Evolutionary conservation across 2,329 filamentous ascomycete species (phyloP).

Genomic region (Stagonosporopsis rhizophila): DNA sequence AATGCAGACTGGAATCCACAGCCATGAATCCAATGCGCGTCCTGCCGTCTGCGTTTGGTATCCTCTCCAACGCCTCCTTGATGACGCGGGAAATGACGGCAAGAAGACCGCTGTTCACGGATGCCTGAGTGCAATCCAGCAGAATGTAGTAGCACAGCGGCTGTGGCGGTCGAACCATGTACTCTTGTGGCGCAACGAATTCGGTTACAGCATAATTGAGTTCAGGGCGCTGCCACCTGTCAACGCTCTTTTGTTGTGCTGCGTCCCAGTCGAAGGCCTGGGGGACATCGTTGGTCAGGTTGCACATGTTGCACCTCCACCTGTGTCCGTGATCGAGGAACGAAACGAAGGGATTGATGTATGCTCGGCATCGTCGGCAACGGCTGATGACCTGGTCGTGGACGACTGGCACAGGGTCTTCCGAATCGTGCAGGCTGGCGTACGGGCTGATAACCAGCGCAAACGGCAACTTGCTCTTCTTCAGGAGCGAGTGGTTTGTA

Average conservation of each 20-base stretch:
- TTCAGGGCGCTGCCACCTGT: constrained; percentile 90
- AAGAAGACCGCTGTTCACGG: constrained; percentile 81
- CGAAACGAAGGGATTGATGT: constrained; percentile 56
- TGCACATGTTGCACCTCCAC: constrained; percentile 99
- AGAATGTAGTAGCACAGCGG: constrained; percentile 59
- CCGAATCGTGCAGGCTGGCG: constrained; percentile 86
- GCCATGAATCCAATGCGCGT: constrained; percentile 94
- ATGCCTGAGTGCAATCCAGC: constrained; percentile 58
- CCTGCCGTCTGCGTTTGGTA: constrained; percentile 95
- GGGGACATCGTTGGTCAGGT: constrained; percentile 97
- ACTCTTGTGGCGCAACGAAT: constrained; percentile 97
- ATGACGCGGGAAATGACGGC: constrained; percentile 94
- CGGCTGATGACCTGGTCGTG: constrained; percentile 97
- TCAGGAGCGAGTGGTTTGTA: constrained; percentile 88
- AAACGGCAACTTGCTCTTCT: constrained; percentile 93
- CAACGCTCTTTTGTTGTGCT: constrained; percentile 82
- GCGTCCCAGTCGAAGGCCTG: constrained; percentile 99
- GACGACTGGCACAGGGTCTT: constrained; percentile 89
- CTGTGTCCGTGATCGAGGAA: constrained; percentile 97
- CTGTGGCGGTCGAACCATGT: constrained; percentile 98
- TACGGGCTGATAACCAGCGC: constrained; percentile 97
- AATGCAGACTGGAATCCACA: constrained; percentile 92
- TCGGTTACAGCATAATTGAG: constrained; percentile 97
- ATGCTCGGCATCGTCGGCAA: constrained; percentile 92
- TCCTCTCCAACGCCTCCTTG: constrained; percentile 90